These are phyloP conservation scores for Eucalyptus curtisii DNA, from an alignment of 345 rosid species.

Conservation along the genomic window DNA sequence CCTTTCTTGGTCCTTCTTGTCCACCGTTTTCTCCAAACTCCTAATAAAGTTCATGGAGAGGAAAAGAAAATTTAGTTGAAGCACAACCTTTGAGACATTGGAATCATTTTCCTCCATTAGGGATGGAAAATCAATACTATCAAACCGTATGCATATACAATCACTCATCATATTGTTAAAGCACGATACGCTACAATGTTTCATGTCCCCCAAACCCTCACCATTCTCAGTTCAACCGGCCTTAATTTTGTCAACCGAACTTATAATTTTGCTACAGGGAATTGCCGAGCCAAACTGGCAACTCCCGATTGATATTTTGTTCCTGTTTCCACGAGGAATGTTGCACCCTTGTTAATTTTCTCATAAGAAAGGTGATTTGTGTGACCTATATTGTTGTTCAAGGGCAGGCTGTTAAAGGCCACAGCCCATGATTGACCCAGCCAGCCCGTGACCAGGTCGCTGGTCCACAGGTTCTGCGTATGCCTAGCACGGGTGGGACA, in stretches of 20 bases:
- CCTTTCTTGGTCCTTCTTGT: conserved; percentile 11
- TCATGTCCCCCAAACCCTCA: not conserved
- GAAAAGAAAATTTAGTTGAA: not conserved
- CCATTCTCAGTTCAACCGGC: not conserved
- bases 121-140: not conserved
- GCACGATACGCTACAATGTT: not conserved
- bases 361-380: not conserved
- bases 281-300: not conserved
- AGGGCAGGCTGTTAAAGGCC: not conserved
- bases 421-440: not conserved
- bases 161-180: not conserved
- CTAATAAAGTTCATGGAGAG: not conserved
- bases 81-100: not conserved
- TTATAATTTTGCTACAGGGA: not conserved
- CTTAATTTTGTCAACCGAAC: not conserved
- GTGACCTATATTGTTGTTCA: not conserved
- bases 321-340: not conserved
- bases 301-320: not conserved
- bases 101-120: not conserved
- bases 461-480: not conserved
- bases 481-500: not conserved
- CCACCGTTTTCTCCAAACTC: conserved; percentile 9
- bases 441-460: not conserved
- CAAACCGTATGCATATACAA: not conserved
- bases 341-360: not conserved